Percentiles rank a stretch among this genome's conserved stretches.
phyloP scores from a whole-genome alignment of 768 basidiomycete species.

The Collybia mongolica region DNA sequence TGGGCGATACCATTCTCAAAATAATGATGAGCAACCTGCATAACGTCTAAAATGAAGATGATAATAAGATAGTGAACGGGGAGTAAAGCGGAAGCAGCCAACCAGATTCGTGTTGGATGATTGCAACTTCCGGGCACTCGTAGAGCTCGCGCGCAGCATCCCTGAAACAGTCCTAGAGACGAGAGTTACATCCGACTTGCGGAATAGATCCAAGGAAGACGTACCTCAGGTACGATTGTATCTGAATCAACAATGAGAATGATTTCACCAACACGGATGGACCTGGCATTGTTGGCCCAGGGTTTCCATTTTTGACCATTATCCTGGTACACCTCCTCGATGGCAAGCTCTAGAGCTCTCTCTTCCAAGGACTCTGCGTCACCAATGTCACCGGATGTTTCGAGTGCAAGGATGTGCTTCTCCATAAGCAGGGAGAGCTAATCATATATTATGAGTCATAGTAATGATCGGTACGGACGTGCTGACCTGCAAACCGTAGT shows the following conservation, averaged over 20 bases:
- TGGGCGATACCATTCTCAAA: conserved; percentile 90
- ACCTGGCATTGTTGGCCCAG: conserved; percentile 75
- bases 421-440: conserved; percentile 65
- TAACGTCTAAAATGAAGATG: conserved; percentile 54
- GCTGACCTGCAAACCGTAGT: conserved; percentile 58
- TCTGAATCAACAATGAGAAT: conserved; percentile 84
- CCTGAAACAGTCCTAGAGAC: conserved; percentile 74
- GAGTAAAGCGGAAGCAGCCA: conserved; percentile 12
- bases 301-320: conserved; percentile 61
- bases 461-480: background rate
- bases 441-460: conserved; percentile 1
- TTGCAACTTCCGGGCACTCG: conserved; percentile 80
- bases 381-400: conserved; percentile 37
- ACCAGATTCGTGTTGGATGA: conserved; percentile 91
- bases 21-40: conserved; percentile 88
- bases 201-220: conserved; percentile 1
- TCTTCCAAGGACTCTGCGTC: conserved; percentile 61
- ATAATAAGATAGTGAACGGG: background rate
- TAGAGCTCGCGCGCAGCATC: conserved; percentile 86
- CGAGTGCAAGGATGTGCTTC: conserved; percentile 46
- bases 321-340: conserved; percentile 70
- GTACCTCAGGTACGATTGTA: conserved; percentile 71
- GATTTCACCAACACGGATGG: conserved; percentile 74
- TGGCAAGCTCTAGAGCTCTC: conserved; percentile 65
- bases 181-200: background rate